A percentile compares a stretch with the other conserved stretches of the same genome.
These are phyloP conservation scores for Pseudopyricularia cyperi DNA, from an alignment of 2,329 filamentous ascomycete species.

Conservation along the genomic window DNA sequence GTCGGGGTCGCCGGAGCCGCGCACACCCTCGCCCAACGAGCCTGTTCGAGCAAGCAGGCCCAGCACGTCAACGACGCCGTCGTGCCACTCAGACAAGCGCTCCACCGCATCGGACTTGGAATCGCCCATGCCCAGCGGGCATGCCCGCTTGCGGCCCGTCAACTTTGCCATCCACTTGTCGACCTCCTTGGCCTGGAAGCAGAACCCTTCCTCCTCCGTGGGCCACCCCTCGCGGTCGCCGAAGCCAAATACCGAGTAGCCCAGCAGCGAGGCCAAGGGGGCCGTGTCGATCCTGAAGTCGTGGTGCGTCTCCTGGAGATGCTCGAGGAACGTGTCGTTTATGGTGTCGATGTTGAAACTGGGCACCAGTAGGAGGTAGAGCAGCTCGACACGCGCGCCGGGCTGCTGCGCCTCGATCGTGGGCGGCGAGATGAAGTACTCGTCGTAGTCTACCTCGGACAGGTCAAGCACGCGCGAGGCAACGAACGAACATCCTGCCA, in stretches of 20 bases:
- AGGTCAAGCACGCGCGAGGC: conserved; percentile 61
- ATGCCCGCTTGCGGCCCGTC: conserved; percentile 74
- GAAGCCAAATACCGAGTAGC: conserved; percentile 89
- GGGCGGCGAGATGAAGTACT: conserved; percentile 74
- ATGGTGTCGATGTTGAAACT: conserved; percentile 95
- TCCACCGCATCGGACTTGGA: conserved; percentile 58
- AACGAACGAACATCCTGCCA: conserved; percentile 25
- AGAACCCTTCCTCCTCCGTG: conserved; percentile 80
- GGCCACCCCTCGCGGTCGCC: conserved; percentile 89
- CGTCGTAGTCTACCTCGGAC: conserved; percentile 80
- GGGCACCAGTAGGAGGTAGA: conserved; percentile 78
- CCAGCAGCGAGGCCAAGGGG: conserved; percentile 60
- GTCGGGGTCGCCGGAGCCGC: conserved; percentile 67
- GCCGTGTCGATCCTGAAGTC: conserved; percentile 94
- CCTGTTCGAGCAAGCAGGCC: conserved; percentile 47
- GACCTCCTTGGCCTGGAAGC: conserved; percentile 78
- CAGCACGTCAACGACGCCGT: conserved; percentile 61
- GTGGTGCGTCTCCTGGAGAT: conserved; percentile 84
- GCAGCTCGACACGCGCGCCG: conserved; percentile 37
- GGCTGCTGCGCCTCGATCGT: conserved; percentile 29
- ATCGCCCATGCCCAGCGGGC: conserved; percentile 79
- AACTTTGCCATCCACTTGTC: conserved; percentile 98
- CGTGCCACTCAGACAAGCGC: conserved; percentile 63
- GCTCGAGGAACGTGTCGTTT: conserved; percentile 74
- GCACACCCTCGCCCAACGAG: conserved; percentile 49